These are phyloP conservation scores for Breviolum minutum DNA, from an alignment of 73 alveolate genomes.

Conservation along the genomic window DNA sequence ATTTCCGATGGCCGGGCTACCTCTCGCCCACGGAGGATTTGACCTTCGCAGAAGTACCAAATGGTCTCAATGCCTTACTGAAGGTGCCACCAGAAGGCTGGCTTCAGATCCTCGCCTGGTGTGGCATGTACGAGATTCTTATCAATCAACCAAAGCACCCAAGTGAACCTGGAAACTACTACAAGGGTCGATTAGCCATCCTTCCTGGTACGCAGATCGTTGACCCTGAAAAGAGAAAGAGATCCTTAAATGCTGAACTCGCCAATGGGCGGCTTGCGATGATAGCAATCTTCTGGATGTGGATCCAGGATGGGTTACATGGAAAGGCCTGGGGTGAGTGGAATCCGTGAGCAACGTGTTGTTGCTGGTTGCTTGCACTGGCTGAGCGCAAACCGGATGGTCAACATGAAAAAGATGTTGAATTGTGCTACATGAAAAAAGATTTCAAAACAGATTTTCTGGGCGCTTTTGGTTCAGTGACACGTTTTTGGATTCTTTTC, in stretches of 20 bases:
- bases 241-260: conserved; percentile 65
- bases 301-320: conserved; percentile 70
- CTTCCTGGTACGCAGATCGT: conserved; percentile 89
- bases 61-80: conserved; percentile 64
- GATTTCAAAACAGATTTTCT: too few relatives aligned
- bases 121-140: conserved; percentile 91
- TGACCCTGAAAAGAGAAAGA: conserved; percentile 84
- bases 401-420: too few relatives aligned
- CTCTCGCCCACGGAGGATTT: conserved; percentile 81
- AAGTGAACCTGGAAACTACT: conserved; percentile 85
- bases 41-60: conserved; percentile 73
- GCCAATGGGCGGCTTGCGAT: conserved; percentile 90
- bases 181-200: conserved; percentile 52
- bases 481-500: too few relatives aligned
- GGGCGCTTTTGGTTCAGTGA: too few relatives aligned
- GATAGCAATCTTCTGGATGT: conserved; percentile 71
- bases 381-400: too few relatives aligned
- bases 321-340: conserved; percentile 77
- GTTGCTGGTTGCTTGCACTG: too few relatives aligned
- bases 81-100: conserved; percentile 92
- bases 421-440: too few relatives aligned
- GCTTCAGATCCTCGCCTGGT: conserved; percentile 93
- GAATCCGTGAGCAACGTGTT: conserved; percentile 48
- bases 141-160: conserved; percentile 86
- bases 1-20: conserved; percentile 83